Evolutionary conservation across 331 rosid species (phyloP).

Genomic region (Pyrus hybrid): DNA sequence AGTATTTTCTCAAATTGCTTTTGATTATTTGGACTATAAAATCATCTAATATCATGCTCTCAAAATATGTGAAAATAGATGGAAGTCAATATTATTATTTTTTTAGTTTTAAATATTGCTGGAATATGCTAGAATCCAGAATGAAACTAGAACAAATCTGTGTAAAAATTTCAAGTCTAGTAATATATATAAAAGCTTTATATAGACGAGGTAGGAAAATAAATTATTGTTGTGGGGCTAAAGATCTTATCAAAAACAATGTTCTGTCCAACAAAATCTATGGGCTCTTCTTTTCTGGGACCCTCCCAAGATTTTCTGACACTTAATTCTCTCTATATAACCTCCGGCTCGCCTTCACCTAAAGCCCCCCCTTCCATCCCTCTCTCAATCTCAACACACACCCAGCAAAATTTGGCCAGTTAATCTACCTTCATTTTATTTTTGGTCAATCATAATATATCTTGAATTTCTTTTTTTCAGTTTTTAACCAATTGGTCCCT

Average conservation of each 20-base stretch:
- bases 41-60: not conserved
- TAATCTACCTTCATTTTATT: not conserved
- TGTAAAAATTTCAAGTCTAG: not conserved
- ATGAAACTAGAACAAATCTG: not conserved
- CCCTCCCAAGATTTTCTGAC: constrained; percentile 65
- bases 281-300: constrained; percentile 54
- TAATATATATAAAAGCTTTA: not conserved
- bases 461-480: not conserved
- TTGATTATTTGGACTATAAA: not conserved
- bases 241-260: constrained; percentile 62
- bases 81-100: not conserved
- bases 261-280: constrained; percentile 65
- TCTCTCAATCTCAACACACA: not conserved
- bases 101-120: not conserved
- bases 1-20: not conserved
- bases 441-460: not conserved
- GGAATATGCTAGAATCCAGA: not conserved
- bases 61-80: not conserved
- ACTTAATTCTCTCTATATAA: constrained; percentile 61
- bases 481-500: not conserved
- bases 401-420: constrained; percentile 9
- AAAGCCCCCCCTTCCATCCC: constrained; percentile 18
- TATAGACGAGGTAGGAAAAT: not conserved
- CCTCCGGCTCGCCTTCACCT: constrained; percentile 16
- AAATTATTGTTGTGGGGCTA: constrained; percentile 46